phyloP scores from a whole-genome alignment of 1,284 basidiomycete species.

The Pyrrhoderma noxium region DNA sequence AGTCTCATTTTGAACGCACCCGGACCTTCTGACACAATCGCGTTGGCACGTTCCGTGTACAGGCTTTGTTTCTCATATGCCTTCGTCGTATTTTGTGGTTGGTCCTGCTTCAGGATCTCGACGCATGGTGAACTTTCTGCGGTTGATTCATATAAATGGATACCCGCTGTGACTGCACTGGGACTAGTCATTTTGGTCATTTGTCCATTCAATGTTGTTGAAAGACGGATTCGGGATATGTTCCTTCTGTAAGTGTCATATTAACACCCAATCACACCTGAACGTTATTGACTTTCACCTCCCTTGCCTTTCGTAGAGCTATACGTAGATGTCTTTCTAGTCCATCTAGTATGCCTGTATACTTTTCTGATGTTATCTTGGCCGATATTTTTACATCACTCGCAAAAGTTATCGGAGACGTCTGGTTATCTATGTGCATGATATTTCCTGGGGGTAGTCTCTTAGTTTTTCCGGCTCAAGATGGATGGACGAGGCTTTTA shows the following conservation, averaged over 20 bases:
- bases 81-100: slow-evolving; percentile 52
- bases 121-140: slow-evolving; percentile 48
- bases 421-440: slow-evolving; percentile 86
- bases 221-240: slow-evolving; percentile 64
- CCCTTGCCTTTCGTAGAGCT: slow-evolving; percentile 43
- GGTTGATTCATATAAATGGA: slow-evolving; percentile 69
- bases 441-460: slow-evolving; percentile 71
- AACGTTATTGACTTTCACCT: slow-evolving; percentile 10
- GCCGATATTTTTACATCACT: slow-evolving; percentile 96
- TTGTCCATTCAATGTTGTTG: slow-evolving; percentile 59
- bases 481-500: slow-evolving; percentile 64
- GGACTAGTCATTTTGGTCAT: slow-evolving; percentile 50
- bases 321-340: slow-evolving; percentile 70
- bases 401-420: slow-evolving; percentile 92
- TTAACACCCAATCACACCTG: slow-evolving; percentile 2
- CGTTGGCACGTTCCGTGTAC: slow-evolving; percentile 60
- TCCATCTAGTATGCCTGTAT: slow-evolving; percentile 52
- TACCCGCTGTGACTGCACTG: slow-evolving; percentile 66
- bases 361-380: slow-evolving; percentile 89
- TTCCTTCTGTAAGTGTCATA: slow-evolving; percentile 61
- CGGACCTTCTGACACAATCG: slow-evolving; percentile 24
- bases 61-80: slow-evolving; percentile 56
- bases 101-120: slow-evolving; percentile 56
- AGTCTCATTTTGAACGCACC: slow-evolving; percentile 30
- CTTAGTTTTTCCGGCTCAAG: slow-evolving; percentile 51